These are phyloP conservation scores for Moesziomyces aphidis DNA, from an alignment of 1,284 basidiomycete species.

Conservation along the genomic window DNA sequence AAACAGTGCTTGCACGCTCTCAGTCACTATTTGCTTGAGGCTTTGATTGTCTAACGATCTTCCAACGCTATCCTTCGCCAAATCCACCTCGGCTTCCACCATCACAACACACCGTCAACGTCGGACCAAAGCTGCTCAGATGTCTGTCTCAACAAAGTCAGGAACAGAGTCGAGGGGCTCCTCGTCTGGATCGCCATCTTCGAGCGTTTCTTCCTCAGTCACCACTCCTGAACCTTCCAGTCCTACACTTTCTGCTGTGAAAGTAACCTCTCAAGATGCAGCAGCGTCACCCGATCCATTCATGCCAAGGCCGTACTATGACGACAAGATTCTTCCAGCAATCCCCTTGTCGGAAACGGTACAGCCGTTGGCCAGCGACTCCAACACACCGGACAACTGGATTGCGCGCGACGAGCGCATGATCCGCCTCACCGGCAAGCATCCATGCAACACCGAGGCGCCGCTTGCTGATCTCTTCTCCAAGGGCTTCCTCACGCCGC, in stretches of 20 bases:
- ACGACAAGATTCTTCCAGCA: slow-evolving; percentile 36
- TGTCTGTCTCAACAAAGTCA: slow-evolving; percentile 6
- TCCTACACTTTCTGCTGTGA: slow-evolving; percentile 9
- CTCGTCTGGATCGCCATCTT: slow-evolving; percentile 16
- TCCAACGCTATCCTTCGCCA: too few relatives aligned
- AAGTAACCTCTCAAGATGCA: not conserved
- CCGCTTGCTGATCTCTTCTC: slow-evolving; percentile 72
- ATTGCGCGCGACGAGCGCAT: slow-evolving; percentile 58
- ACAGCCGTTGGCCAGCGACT: slow-evolving; percentile 48
- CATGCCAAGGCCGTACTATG: slow-evolving; percentile 22
- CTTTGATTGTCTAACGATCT: too few relatives aligned
- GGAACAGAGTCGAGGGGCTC: slow-evolving; percentile 29
- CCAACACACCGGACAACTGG: slow-evolving; percentile 60
- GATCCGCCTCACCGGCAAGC: slow-evolving; percentile 66
- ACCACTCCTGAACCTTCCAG: slow-evolving; percentile 46
- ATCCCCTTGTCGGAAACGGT: slow-evolving; percentile 42
- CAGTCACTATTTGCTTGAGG: too few relatives aligned
- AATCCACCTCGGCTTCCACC: too few relatives aligned
- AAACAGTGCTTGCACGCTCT: too few relatives aligned
- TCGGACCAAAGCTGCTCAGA: not conserved
- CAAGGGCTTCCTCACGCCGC: slow-evolving; percentile 75
- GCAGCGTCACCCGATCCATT: slow-evolving; percentile 15
- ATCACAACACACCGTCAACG: too few relatives aligned
- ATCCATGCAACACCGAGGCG: slow-evolving; percentile 76
- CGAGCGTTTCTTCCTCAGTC: slow-evolving; percentile 20